Evolutionary conservation across 352 stramenopile species (phyloP).

Genomic region (Globisporangium cylindrosporum): DNA sequence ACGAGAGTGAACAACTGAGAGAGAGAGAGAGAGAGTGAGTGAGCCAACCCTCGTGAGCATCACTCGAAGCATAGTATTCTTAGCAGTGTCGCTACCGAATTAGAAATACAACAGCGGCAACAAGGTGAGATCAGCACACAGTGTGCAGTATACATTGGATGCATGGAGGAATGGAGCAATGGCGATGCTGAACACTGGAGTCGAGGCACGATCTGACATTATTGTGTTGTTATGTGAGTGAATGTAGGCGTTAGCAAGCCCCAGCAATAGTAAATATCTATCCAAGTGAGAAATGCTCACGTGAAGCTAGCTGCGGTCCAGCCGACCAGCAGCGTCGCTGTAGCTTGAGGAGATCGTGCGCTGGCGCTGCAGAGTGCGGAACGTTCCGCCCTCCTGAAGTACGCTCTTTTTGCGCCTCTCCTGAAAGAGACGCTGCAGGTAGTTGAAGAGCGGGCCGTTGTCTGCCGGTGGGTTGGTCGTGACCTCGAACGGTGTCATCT

Average conservation of each 20-base stretch:
- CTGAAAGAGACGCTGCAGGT: slow-evolving; percentile 24
- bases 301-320: not conserved
- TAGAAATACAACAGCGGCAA: not conserved
- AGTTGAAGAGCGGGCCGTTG: slow-evolving; percentile 25
- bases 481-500: slow-evolving; percentile 31
- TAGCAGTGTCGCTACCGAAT: not conserved
- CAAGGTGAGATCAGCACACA: not conserved
- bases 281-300: not conserved
- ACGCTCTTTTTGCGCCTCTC: slow-evolving; percentile 25
- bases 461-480: slow-evolving; percentile 23
- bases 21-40: not conserved
- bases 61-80: not conserved
- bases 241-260: not conserved
- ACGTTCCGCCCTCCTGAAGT: not conserved
- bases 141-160: not conserved
- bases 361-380: slow-evolving; percentile 12
- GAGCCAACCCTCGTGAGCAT: not conserved
- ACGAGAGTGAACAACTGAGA: not conserved
- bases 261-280: not conserved
- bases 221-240: not conserved
- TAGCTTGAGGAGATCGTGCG: slow-evolving; percentile 1
- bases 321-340: not conserved
- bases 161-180: not conserved
- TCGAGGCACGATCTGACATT: not conserved
- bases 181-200: not conserved